Base-by-base conservation (phyloP, 768 basidiomycete genomes). In the Tylopilus vinaceipallidus region DNA sequence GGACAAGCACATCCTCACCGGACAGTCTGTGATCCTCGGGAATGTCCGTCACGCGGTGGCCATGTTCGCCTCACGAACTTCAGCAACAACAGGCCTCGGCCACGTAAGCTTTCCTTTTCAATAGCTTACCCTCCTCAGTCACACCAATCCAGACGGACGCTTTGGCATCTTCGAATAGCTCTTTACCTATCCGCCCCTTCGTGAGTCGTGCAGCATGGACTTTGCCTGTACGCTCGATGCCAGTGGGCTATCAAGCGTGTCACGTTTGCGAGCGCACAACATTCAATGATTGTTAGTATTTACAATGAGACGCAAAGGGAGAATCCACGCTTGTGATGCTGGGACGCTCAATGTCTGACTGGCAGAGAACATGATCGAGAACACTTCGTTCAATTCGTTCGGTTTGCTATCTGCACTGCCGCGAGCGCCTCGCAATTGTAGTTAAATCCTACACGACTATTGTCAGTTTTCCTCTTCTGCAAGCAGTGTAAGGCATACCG, bases 1-100 rank as follows among this genome's bases (percentile, higher is more conserved):
- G 79, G 6, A 71, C 71, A 3, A 84, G 52, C 12, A 88, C 81
- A 51, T 88, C 86, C 24, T 75, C 74, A 49, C 88, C 86, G 0
- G 75, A 75, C 67, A 88, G 68, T 24, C 71, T 70, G 59, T 84
- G 82, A 38, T 56, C 69, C 6, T 76, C 75, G 0, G 78, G 76
- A 5, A 83, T 55, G 57, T 88, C 82, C 1, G n/a, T n/a, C n/a
- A n/a, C n/a, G n/a, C n/a, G n/a, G 74, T 77, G 1, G 81, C 76
- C 69, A 83, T 76, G 60, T 88, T 88, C 4, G 85, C 84, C 50
- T 54, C 17, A 54, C 50, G 6, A 54, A 33, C n/a, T n/a, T n/a
- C 10, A 54, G 4, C 7, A 50, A 55, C 14, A 88, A 69, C 3
- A 88, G 59, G 66, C 86, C 85, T 16, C 79, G 75, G 17, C 71